A percentile compares a stretch with the other conserved stretches of the same genome.
Evolutionary conservation across 805 yeast genomes (phyloP).

Genomic region (Pichia nakasei): DNA sequence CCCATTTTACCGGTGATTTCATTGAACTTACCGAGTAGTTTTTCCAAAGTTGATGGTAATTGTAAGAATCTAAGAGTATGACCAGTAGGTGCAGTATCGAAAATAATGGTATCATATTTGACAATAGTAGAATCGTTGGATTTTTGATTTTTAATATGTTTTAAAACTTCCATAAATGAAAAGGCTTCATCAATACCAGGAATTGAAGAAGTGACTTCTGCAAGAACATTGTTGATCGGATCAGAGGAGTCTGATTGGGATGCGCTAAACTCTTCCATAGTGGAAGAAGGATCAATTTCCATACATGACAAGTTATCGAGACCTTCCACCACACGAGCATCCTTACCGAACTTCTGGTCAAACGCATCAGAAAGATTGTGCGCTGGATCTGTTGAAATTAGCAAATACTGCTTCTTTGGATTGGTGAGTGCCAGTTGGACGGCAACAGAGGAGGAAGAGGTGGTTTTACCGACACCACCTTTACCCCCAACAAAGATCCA

Average conservation of each 20-base stretch:
- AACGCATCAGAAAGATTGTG: constrained; percentile 96
- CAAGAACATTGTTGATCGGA: constrained; percentile 67
- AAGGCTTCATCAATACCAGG: constrained; percentile 99
- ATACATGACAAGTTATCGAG: constrained; percentile 83
- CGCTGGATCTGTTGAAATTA: constrained; percentile 97
- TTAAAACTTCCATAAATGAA: constrained; percentile 95
- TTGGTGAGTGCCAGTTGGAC: constrained; percentile 83
- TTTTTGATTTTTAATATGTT: constrained; percentile 79
- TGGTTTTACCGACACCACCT: constrained; percentile 99
- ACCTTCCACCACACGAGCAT: constrained; percentile 90
- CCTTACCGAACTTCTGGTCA: constrained; percentile 96
- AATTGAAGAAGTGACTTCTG: constrained; percentile 86
- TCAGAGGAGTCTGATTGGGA: constrained; percentile 42
- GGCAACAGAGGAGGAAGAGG: constrained; percentile 92
- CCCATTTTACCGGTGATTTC: constrained; percentile 83
- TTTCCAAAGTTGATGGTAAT: constrained; percentile 86
- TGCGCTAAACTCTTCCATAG: constrained; percentile 70
- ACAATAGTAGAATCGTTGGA: constrained; percentile 26
- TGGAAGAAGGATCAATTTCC: constrained; percentile 97
- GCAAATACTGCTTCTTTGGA: constrained; percentile 69
- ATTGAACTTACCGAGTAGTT: constrained; percentile 76
- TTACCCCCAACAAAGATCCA: constrained; percentile 99
- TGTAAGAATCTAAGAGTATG: constrained; percentile 93
- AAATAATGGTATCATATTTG: constrained; percentile 79
- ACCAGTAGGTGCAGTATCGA: constrained; percentile 99